A percentile compares a stretch with the other conserved stretches of the same genome.
Conservation (phyloP, 1,284 basidiomycete genomes). For the Trichosporon faecale region DNA sequence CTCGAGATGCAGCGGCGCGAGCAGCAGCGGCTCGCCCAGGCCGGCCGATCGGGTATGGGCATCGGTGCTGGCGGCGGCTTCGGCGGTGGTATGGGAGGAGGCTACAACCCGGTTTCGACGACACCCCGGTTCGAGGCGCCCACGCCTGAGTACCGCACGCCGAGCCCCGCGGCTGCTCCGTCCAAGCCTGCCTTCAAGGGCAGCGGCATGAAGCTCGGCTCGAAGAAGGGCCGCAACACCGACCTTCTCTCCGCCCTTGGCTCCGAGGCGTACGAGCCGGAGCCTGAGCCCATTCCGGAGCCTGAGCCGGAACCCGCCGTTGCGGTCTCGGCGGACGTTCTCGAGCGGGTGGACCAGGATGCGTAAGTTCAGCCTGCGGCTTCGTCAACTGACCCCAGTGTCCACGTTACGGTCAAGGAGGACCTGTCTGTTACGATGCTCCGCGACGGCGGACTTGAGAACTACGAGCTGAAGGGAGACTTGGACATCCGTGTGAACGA, state of each 20-base stretch:
- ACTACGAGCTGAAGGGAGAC: conserved; percentile 88
- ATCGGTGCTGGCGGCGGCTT: conserved; percentile 57
- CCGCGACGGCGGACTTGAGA: conserved; percentile 85
- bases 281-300: conserved; percentile 50
- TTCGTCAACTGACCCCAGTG: conserved; percentile 54
- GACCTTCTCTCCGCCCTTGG: conserved; percentile 84
- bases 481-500: conserved; percentile 86
- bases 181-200: conserved; percentile 84
- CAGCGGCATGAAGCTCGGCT: conserved; percentile 95
- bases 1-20: conserved; percentile 97
- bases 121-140: conserved; percentile 63
- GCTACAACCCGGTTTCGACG: conserved; percentile 60
- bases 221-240: conserved; percentile 76
- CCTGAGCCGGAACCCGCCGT: conserved; percentile 60
- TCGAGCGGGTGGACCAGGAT: conserved; percentile 74
- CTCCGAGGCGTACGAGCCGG: conserved; percentile 64
- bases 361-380: conserved; percentile 57
- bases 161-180: conserved; percentile 55
- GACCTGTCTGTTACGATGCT: conserved; percentile 73
- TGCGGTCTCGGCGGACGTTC: conserved; percentile 56
- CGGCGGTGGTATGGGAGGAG: conserved; percentile 41
- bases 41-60: conserved; percentile 53
- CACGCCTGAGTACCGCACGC: conserved; percentile 39
- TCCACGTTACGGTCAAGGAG: conserved; percentile 84
- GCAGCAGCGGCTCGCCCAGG: conserved; percentile 68